Base-by-base conservation (phyloP, 2,329 filamentous ascomycete genomes). In the Hypoxylon sp. region DNA sequence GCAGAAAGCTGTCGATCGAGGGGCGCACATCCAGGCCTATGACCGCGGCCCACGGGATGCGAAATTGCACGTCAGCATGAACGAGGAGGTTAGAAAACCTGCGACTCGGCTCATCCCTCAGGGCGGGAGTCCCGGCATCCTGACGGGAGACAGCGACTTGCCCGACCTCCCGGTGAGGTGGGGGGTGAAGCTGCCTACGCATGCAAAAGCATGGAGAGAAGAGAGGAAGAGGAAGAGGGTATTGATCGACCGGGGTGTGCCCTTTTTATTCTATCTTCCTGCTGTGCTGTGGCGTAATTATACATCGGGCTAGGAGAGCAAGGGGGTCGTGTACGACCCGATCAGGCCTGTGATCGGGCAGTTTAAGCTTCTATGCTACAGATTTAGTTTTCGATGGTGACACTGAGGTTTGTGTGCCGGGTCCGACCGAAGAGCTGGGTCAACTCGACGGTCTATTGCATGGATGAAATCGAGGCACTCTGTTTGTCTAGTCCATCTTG, bases 111-210 rank as follows among this genome's bases (percentile, higher is more conserved):
- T 56, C 65, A 68, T 71, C 68, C 69, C 46, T 51, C 60, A 49
- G 50, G 58, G 61, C 17, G 61, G 53, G 40, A 59, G 6, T 57
- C 20, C 51, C 57, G 69, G 72, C 69, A 62, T 66, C 70, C 67
- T 56, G 66, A 68, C 37, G 69, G 73, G 75, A 76, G 72, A 63
- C 66, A 69, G 68, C 72, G 63, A 75, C 75, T 56, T 77, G 74
- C 74, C 64, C 75, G 75, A 72, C 67, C 74, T 74, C 71, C 61
- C 31, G 31, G 44, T 44, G 68, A 72, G 74, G 69, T 72, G 71
- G 75, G 73, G 74, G 68, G 74, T 72, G 64, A 75, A 72, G 71
- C 60, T 66, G 67, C 61, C 72, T 77, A 68, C 74, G 69, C 68
- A 58, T 27, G 68, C 60, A 67, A 72, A 71, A 69, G 71, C 70